Conservation (phyloP, 306 rosid genomes). For the Heteromeles arbutifolia region DNA sequence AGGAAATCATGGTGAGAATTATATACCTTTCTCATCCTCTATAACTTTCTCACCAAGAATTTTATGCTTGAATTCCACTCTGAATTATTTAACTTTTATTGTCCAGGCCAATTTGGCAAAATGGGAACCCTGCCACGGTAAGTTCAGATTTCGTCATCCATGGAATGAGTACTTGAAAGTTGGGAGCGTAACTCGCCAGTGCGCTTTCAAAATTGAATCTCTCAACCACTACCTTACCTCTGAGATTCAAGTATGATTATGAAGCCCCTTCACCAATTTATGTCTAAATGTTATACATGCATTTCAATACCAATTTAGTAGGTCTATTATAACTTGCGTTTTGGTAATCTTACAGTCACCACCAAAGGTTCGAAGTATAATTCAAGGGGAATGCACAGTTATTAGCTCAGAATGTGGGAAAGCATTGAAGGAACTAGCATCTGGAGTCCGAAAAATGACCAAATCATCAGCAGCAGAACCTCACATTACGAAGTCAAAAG, state of each 20-base stretch:
- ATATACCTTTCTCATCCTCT: background rate
- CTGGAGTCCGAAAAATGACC: conserved; percentile 1
- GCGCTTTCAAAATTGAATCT: conserved; percentile 14
- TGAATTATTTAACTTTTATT: background rate
- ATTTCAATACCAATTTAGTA: background rate
- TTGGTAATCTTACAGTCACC: background rate
- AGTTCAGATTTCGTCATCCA: conserved; percentile 21
- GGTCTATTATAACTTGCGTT: background rate
- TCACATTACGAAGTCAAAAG: conserved; percentile 6
- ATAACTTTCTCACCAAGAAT: background rate
- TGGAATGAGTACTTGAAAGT: conserved; percentile 27
- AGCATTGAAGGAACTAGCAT: conserved; percentile 14
- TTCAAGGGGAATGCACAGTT: conserved; percentile 1
- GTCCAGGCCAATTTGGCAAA: conserved; percentile 24
- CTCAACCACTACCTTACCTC: conserved; percentile 17
- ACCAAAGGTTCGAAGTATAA: conserved; percentile 1
- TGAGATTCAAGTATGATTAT: conserved; percentile 9
- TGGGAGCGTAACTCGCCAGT: conserved; percentile 9
- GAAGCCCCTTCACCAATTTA: background rate
- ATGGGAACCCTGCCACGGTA: conserved; percentile 23
- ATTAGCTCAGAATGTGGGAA: conserved; percentile 20
- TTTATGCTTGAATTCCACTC: background rate
- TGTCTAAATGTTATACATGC: background rate
- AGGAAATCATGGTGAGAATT: conserved; percentile 23
- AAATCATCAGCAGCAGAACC: background rate